Evolutionary conservation across 495 filamentous ascomycete species (phyloP).

Genomic region (Aspergillus bridgeri): DNA sequence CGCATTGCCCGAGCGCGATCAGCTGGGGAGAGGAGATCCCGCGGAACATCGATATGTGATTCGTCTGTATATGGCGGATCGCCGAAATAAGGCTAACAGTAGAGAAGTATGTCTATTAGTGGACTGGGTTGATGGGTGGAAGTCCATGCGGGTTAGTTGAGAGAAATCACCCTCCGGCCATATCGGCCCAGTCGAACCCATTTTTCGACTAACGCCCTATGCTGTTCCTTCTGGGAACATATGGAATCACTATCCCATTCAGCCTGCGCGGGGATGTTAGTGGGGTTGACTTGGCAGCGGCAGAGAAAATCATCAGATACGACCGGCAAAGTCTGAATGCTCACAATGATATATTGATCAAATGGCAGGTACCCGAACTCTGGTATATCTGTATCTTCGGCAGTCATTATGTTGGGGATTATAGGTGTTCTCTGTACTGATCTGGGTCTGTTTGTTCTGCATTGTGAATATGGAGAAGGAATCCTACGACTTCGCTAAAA

Average conservation of each 20-base stretch:
- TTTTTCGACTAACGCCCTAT: not conserved
- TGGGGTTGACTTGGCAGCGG: not conserved
- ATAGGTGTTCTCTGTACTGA: too few species aligned
- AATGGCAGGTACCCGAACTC: not conserved
- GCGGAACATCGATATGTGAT: too few species aligned
- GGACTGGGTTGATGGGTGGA: too few species aligned
- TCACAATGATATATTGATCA: not conserved
- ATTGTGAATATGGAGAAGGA: too few species aligned
- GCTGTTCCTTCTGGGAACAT: not conserved
- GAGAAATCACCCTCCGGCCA: not conserved
- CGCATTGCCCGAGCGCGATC: slow-evolving; percentile 9
- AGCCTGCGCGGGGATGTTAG: not conserved
- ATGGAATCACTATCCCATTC: not conserved
- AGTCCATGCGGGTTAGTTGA: not conserved
- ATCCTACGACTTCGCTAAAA: too few species aligned
- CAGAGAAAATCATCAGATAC: not conserved
- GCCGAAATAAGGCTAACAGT: too few species aligned
- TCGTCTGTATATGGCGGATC: too few species aligned
- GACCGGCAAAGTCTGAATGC: too few species aligned
- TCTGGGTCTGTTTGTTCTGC: too few species aligned
- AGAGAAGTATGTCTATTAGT: not conserved
- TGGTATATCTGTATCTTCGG: too few species aligned
- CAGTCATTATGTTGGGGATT: too few species aligned
- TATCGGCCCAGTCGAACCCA: not conserved
- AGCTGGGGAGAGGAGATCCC: not conserved